Evolutionary conservation across 2,329 filamentous ascomycete genomes (phyloP), one percentile per base, ranked within the genome.

Genomic region (Knufia petricola): DNA sequence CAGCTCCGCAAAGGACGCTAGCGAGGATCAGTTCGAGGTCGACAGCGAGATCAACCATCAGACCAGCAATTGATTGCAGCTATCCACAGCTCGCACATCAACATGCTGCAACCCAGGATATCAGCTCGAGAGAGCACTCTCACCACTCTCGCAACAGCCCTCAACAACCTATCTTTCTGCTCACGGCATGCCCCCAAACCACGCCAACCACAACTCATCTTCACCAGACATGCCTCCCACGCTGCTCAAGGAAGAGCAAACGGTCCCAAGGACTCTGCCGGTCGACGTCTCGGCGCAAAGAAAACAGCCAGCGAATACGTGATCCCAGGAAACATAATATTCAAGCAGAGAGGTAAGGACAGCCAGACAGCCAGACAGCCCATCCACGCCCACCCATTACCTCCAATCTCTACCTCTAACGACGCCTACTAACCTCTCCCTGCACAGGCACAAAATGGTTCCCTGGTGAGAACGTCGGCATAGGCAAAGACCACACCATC

Each of bases 401-500:
- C 34, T 17, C 3, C 32, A 4, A 36, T 6, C 7, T 8, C 10
- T n/a, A 36, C 32, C 13, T n/a, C 32, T 6, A 6, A 28, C 26
- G 12, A 6, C n/a, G n/a, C 26, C 26, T 28, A 12, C 15, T 21
- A 44, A 26, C 17, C 39, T 34, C 8, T 23, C 31, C 15, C 9
- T 3, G 20, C 26, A 3, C 40, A 58, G 92, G 92, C 60, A 94
- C 92, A 3, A 79, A 82, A 61, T 98, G 92, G 92, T 90, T 84
- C 66, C 84, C 92, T 1, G 92, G 92, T 61, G 92, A 96, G 66
- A 96, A 98, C 70, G 87, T 85, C 67, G 85, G 82, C 60, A 90
- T 96, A 74, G 92, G 92, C 44, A 84, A 92, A 52, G 89, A 98
- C 67, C 92, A 96, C 73, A 96, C 90, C 44, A 94, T 98, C 64